Evolutionary conservation across 73 alveolate species (phyloP).

Genomic region (Breviolum minutum): DNA sequence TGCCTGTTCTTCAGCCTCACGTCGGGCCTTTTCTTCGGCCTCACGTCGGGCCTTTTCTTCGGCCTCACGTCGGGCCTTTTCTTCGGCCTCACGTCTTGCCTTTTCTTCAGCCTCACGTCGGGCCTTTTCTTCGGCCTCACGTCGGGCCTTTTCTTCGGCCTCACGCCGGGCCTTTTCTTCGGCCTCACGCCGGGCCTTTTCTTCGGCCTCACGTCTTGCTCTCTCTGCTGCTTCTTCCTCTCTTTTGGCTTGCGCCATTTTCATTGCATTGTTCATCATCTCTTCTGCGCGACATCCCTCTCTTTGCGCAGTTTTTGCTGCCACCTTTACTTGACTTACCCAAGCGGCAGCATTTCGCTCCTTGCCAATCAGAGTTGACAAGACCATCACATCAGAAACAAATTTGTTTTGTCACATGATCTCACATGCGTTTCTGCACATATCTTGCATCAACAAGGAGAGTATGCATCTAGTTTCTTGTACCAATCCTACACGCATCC

Average conservation of each 20-base stretch:
- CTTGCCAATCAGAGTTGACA: neutral
- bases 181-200: neutral
- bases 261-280: neutral
- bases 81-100: neutral
- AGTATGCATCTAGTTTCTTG: no score
- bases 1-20: constrained; percentile 10
- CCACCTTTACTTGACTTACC: neutral
- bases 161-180: neutral
- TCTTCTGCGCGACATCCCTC: constrained; percentile 18
- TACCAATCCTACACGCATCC: no score
- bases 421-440: no score
- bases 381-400: neutral
- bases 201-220: neutral
- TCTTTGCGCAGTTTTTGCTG: neutral
- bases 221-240: constrained; percentile 12
- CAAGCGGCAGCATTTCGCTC: neutral
- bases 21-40: no score
- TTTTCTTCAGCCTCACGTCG: neutral
- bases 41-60: constrained; percentile 6
- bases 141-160: neutral
- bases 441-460: no score
- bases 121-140: constrained; percentile 5
- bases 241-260: neutral
- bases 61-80: neutral
- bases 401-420: neutral